phyloP scores from a whole-genome alignment of 495 filamentous ascomycete genomes.

The Hyphodiscus hymeniophilus region DNA sequence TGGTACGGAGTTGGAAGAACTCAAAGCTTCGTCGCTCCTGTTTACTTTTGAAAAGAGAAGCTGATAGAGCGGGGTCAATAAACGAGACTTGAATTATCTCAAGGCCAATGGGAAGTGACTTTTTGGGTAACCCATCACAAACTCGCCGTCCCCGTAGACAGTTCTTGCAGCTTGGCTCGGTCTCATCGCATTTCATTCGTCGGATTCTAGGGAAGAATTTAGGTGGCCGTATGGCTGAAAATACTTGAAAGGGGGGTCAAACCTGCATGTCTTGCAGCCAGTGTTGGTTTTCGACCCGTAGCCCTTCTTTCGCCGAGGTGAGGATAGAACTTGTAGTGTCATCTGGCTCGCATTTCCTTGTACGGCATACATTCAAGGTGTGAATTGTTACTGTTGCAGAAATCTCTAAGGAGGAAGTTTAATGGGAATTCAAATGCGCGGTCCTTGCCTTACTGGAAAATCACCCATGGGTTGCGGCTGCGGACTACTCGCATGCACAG shows the following conservation, averaged over 20 bases:
- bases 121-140: conserved; percentile 10
- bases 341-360: no score
- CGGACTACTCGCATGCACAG: no score
- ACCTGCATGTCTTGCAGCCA: conserved; percentile 13
- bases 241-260: neutral
- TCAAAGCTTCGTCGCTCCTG: conserved; percentile 16
- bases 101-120: neutral
- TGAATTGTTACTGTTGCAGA: no score
- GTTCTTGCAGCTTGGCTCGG: conserved; percentile 7
- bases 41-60: conserved; percentile 13
- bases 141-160: conserved; percentile 6
- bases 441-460: no score
- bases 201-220: conserved; percentile 4
- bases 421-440: no score
- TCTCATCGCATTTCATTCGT: conserved; percentile 17
- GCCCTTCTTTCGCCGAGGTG: neutral
- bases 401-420: no score
- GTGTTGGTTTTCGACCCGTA: neutral
- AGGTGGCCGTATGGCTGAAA: no score
- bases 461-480: no score
- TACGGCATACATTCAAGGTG: no score
- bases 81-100: neutral
- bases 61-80: neutral
- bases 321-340: no score
- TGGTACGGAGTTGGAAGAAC: conserved; percentile 35